These are phyloP conservation scores for Oropetium thomaeum DNA, from an alignment of 176 grass and related monocot genomes.

Conservation along the genomic window DNA sequence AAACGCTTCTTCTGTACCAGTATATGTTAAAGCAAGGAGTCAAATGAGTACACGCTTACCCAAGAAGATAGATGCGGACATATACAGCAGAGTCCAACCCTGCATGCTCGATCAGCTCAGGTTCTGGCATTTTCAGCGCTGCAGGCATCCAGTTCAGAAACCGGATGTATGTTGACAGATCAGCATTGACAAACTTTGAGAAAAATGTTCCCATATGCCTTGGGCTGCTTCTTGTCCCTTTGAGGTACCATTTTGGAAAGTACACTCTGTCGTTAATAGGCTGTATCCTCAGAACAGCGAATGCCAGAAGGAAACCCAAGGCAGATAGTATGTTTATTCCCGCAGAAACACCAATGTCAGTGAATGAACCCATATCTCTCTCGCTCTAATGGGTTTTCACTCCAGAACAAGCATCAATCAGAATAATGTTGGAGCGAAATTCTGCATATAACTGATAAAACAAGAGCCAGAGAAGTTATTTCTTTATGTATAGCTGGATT, in stretches of 20 bases:
- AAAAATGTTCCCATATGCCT: constrained; percentile 43
- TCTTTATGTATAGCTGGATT: not conserved
- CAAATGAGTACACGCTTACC: constrained; percentile 45
- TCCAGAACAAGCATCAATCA: constrained; percentile 10
- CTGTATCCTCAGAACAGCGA: constrained; percentile 78
- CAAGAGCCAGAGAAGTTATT: not conserved
- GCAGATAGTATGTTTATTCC: constrained; percentile 84
- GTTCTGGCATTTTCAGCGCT: constrained; percentile 90
- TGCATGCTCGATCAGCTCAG: constrained; percentile 78
- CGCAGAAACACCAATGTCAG: constrained; percentile 64
- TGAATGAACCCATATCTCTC: constrained; percentile 65
- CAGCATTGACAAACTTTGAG: constrained; percentile 77
- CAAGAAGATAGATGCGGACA: constrained; percentile 84
- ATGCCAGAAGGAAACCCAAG: constrained; percentile 69
- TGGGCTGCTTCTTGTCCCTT: constrained; percentile 84
- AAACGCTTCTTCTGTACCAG: not conserved
- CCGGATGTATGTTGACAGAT: constrained; percentile 67
- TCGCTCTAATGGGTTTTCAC: constrained; percentile 30
- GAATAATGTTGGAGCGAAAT: not conserved
- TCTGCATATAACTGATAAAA: constrained; percentile 11
- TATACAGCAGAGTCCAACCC: constrained; percentile 87
- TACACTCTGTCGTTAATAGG: constrained; percentile 90
- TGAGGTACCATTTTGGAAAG: constrained; percentile 96
- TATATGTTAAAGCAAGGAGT: not conserved
- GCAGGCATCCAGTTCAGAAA: constrained; percentile 98